Evolutionary conservation across 371 early-diverging fungal genomes (phyloP).

Genomic region (Nosema muscidifuracis): DNA sequence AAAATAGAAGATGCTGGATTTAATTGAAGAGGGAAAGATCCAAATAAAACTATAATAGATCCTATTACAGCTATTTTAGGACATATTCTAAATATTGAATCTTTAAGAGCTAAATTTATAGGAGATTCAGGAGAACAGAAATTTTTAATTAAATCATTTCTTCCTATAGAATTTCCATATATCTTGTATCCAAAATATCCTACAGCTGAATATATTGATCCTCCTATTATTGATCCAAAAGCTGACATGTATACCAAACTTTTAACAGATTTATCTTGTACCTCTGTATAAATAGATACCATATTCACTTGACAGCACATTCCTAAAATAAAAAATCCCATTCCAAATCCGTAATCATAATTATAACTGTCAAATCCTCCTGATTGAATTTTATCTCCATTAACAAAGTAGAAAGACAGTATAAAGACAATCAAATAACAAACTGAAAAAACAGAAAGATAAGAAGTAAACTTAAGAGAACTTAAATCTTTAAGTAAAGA

Average conservation of each 20-base stretch:
- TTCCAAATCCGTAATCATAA: slow-evolving; percentile 1
- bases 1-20: slow-evolving; percentile 16
- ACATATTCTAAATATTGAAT: background rate
- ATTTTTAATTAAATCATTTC: slow-evolving; percentile 15
- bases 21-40: slow-evolving; percentile 28
- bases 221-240: slow-evolving; percentile 21
- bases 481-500: slow-evolving; percentile 23
- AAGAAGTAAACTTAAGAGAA: slow-evolving; percentile 19
- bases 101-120: slow-evolving; percentile 7
- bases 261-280: slow-evolving; percentile 30
- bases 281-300: slow-evolving; percentile 46
- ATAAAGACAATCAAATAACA: slow-evolving; percentile 24
- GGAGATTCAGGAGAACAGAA: background rate
- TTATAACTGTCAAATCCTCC: background rate
- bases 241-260: slow-evolving; percentile 34
- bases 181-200: slow-evolving; percentile 50
- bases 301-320: slow-evolving; percentile 60
- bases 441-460: slow-evolving; percentile 30
- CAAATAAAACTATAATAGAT: slow-evolving; percentile 29
- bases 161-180: slow-evolving; percentile 7
- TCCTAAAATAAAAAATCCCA: slow-evolving; percentile 44
- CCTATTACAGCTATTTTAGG: slow-evolving; percentile 16
- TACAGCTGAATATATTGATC: slow-evolving; percentile 45
- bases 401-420: slow-evolving; percentile 8
- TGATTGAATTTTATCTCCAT: background rate